Base-by-base conservation (phyloP, 441 rosid species). In the Populus hybrid region DNA sequence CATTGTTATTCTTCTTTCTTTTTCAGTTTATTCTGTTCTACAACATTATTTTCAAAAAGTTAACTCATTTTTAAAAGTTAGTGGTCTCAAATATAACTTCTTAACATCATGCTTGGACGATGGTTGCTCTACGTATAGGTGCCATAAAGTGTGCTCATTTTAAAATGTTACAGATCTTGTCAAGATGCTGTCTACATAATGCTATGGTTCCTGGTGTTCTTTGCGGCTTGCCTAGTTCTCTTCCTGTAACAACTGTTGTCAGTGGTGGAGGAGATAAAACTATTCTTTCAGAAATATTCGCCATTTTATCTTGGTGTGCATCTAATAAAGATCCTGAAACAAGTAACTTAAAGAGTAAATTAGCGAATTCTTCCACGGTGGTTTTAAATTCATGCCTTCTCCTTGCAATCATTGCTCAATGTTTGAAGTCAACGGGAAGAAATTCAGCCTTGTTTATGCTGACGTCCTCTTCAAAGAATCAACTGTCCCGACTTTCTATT, bases 231-330 rank as follows among this genome's bases (percentile, higher is more conserved):
- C 97, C 98, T 79, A 93, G 87, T 83, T 91, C 99, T 81, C 89
- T 93, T 40, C 97, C 98, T 71, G 91, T 86, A 73, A 86, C 95
- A 67, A 93, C 97, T 24, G 80, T 92, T 75, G 93, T 94, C 82
- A 93, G 98, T 82, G 98, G 99, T 12, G 98, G 99, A 82, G 98
- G 88, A 68, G 98, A 96, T 78, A 93, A 95, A 80, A 96, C 98
- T 24, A 86, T 94, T 83, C 80, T 92, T 74, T 90, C 97, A 9
- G 98, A 93, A 83, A 88, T 93, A 80, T 94, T 93, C 80, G 86
- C 91, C 73, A 73, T 94, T 79, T 81, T 96, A 75, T 89, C 93
- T 36, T 80, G 84, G 18, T 89, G 93, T 74, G 73, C 90, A 73
- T 86, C 89, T 69, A 87, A 69, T 71, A 91, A 90, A 83, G 97